Evolutionary conservation across 75 land plant species (phyloP).

Genomic region (Picea glauca): DNA sequence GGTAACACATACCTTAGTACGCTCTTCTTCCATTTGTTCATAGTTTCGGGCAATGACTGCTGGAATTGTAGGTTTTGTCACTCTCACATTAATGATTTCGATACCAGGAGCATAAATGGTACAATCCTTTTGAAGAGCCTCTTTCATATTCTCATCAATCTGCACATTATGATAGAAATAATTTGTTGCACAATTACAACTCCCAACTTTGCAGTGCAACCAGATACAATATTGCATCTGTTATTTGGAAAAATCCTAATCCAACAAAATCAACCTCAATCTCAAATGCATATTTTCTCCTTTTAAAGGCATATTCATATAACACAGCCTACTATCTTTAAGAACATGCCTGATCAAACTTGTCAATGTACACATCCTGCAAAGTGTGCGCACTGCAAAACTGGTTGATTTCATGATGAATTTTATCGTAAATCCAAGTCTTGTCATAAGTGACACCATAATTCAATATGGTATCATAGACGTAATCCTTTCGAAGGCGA

Average conservation of each 20-base stretch:
- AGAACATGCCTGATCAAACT: slow-evolving; percentile 46
- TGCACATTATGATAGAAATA: slow-evolving; percentile 7
- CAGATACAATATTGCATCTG: neutral
- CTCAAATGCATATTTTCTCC: neutral
- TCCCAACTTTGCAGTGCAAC: neutral
- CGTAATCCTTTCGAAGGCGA: slow-evolving; percentile 78
- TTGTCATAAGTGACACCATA: slow-evolving; percentile 58
- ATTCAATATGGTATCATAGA: slow-evolving; percentile 82
- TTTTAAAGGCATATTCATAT: neutral
- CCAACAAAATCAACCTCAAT: slow-evolving; percentile 1
- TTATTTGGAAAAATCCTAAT: neutral
- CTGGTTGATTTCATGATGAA: slow-evolving; percentile 64
- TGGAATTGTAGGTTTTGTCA: slow-evolving; percentile 54
- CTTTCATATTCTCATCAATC: slow-evolving; percentile 62
- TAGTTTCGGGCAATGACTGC: slow-evolving; percentile 45
- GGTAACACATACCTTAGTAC: slow-evolving; percentile 36
- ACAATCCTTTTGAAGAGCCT: slow-evolving; percentile 52
- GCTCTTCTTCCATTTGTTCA: slow-evolving; percentile 57
- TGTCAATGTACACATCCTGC: slow-evolving; percentile 57
- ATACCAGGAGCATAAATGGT: slow-evolving; percentile 63
- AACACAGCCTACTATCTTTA: neutral
- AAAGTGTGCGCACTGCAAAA: slow-evolving; percentile 49
- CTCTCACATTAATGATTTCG: slow-evolving; percentile 48
- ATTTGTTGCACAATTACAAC: neutral
- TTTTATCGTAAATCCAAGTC: slow-evolving; percentile 61